phyloP scores from a whole-genome alignment of 2,329 filamentous ascomycete species.

The Talaromyces sp. region DNA sequence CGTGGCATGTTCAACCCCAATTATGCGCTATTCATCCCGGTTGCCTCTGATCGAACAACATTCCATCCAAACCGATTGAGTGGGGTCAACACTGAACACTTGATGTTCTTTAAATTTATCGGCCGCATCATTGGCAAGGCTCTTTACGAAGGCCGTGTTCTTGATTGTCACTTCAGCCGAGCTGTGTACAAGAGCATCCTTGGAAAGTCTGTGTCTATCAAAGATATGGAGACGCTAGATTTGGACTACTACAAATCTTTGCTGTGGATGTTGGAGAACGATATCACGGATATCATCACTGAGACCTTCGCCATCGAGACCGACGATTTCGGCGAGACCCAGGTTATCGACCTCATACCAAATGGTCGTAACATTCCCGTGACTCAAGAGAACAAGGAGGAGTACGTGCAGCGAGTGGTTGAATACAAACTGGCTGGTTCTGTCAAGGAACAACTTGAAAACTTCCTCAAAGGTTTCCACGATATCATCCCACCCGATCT shows the following conservation, averaged over 20 bases:
- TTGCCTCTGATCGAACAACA: slow-evolving; percentile 93
- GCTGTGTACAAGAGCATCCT: slow-evolving; percentile 98
- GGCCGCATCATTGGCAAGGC: slow-evolving; percentile 98
- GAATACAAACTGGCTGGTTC: slow-evolving; percentile 90
- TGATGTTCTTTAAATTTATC: slow-evolving; percentile 99
- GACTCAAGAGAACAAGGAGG: slow-evolving; percentile 97
- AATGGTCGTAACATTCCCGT: slow-evolving; percentile 89
- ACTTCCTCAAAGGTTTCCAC: slow-evolving; percentile 94
- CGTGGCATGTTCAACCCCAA: slow-evolving; percentile 99
- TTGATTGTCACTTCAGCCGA: slow-evolving; percentile 98
- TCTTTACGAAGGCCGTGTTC: slow-evolving; percentile 88
- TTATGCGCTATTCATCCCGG: slow-evolving; percentile 93
- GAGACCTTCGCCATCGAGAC: slow-evolving; percentile 95
- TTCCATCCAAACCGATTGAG: slow-evolving; percentile 98
- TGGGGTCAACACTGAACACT: slow-evolving; percentile 88
- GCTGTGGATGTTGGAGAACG: slow-evolving; percentile 97
- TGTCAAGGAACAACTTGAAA: slow-evolving; percentile 88
- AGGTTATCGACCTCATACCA: slow-evolving; percentile 79
- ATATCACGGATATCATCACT: slow-evolving; percentile 95
- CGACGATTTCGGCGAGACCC: slow-evolving; percentile 87
- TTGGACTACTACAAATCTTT: slow-evolving; percentile 98
- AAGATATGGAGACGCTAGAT: slow-evolving; percentile 99
- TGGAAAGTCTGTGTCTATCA: slow-evolving; percentile 90
- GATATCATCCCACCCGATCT: slow-evolving; percentile 94
- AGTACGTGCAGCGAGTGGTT: slow-evolving; percentile 91